Evolutionary conservation across 352 stramenopile species (phyloP).

Genomic region (Pythium sp.): DNA sequence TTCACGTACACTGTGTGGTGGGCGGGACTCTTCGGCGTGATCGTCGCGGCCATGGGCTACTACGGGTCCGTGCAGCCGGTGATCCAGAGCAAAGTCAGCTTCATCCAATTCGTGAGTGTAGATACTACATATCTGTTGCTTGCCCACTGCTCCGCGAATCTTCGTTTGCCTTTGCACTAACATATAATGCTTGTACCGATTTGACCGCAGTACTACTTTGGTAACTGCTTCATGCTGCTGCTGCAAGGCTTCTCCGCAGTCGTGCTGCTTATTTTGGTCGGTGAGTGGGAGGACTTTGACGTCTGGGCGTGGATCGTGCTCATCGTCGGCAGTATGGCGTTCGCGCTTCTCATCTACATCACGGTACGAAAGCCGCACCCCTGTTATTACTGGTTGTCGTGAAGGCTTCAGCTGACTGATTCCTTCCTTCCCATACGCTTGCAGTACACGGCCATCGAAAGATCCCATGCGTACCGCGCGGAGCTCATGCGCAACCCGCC

Average conservation of each 20-base stretch:
- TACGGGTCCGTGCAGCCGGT: constrained; percentile 80
- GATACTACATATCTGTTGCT: not conserved
- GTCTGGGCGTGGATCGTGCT: constrained; percentile 70
- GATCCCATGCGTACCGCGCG: constrained; percentile 72
- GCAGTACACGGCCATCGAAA: constrained; percentile 72
- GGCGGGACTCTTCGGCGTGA: constrained; percentile 69
- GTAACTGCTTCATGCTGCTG: constrained; percentile 84
- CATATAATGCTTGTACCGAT: not conserved
- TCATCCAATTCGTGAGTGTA: constrained; percentile 79
- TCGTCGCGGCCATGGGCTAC: constrained; percentile 79
- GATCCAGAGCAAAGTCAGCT: constrained; percentile 87
- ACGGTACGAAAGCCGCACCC: constrained; percentile 31
- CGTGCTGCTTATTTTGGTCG: constrained; percentile 71
- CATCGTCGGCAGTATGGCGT: constrained; percentile 63
- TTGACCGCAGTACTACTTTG: constrained; percentile 72
- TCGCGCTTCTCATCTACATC: constrained; percentile 67
- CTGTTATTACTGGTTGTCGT: not conserved
- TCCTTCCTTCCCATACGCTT: not conserved
- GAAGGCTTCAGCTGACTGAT: not conserved
- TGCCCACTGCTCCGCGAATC: no score
- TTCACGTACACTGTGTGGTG: constrained; percentile 86
- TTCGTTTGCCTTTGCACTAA: not conserved
- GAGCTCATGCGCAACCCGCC: constrained; percentile 84
- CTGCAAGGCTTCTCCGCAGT: constrained; percentile 71
- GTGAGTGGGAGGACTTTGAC: constrained; percentile 77